A percentile compares a stretch with the other conserved stretches of the same genome.
These are phyloP conservation scores for Saccharomycopsis oosterbeekiorum DNA, from an alignment of 805 yeast species.

Conservation along the genomic window DNA sequence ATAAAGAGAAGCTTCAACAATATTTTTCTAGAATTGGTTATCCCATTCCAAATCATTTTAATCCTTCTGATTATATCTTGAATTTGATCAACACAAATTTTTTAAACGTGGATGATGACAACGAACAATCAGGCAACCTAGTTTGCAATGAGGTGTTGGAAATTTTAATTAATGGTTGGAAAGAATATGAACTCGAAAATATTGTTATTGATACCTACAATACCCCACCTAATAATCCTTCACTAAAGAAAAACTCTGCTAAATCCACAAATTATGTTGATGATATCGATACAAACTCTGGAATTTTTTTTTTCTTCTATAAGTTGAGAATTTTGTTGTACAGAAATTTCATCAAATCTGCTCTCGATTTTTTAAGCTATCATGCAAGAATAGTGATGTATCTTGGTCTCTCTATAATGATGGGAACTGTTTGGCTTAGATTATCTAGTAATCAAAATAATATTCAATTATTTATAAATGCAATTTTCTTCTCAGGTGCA, in stretches of 20 bases:
- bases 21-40: constrained; percentile 44
- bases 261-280: neutral
- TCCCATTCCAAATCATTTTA: constrained; percentile 48
- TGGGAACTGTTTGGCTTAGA: constrained; percentile 34
- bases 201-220: neutral
- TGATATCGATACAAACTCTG: neutral
- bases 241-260: neutral
- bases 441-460: constrained; percentile 21
- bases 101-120: neutral
- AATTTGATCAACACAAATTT: constrained; percentile 38
- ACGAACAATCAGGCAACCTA: neutral
- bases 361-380: constrained; percentile 30
- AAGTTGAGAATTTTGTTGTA: constrained; percentile 21
- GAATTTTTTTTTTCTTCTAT: neutral
- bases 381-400: constrained; percentile 31
- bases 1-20: constrained; percentile 32
- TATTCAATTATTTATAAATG: constrained; percentile 27
- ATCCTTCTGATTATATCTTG: constrained; percentile 65
- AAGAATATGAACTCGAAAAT: neutral
- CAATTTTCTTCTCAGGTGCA: constrained; percentile 34
- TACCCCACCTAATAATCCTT: neutral
- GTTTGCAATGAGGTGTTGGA: constrained; percentile 13
- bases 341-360: constrained; percentile 27
- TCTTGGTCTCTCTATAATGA: constrained; percentile 30
- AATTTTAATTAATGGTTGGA: neutral